Evolutionary conservation across 495 filamentous ascomycete genomes (phyloP), one percentile per base, ranked within the genome.

Genomic region (Penicillium turbatum): DNA sequence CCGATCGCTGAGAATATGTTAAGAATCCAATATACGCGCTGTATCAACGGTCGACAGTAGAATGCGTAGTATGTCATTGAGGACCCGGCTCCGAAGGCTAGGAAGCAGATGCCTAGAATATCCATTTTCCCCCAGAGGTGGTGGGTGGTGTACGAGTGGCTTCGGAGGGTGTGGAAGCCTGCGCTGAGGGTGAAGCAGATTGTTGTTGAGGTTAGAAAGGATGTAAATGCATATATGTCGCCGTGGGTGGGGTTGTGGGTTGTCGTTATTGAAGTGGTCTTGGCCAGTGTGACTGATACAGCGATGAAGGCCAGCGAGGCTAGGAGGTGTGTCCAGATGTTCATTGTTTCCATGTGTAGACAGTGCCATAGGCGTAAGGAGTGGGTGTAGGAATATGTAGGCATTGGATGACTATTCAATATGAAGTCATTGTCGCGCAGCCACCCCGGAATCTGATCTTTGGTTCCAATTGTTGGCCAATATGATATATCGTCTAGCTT

Each of bases 391-490:
- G 52, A 59, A 51, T 51, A 59, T 34, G 56, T 59, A 10, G 56
- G 51, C 51, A 59, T 59, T 6, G 46, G 56, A 36, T 59, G 56
- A 19, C 51, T 46, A 16, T 51, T 32, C 34, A 59, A 10, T 41
- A 59, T 59, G 21, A 51, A 59, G 13, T 59, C 56, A 42, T 59
- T 59, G n/a, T 59, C 56, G 24, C 51, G 56, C 0, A 55, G 51
- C 56, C 51, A 59, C 42, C 9, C 15, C 1, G 56, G 51, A 6
- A 55, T 59, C 17, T 51, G 45, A 10, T 51, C 24, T 47, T 59
- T 59, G 29, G 21, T 59, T 9, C 36, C 56, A 31, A 55, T 46
- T 13, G 12, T 17, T 19, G 46, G 56, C 56, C 51, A 59, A 12
- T 50, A 50, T 5, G 27, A 17, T 2, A 12, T 15, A 12, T 46